Conservation (phyloP, 352 stramenopile species). For the Halophytophthora batemanensis region DNA sequence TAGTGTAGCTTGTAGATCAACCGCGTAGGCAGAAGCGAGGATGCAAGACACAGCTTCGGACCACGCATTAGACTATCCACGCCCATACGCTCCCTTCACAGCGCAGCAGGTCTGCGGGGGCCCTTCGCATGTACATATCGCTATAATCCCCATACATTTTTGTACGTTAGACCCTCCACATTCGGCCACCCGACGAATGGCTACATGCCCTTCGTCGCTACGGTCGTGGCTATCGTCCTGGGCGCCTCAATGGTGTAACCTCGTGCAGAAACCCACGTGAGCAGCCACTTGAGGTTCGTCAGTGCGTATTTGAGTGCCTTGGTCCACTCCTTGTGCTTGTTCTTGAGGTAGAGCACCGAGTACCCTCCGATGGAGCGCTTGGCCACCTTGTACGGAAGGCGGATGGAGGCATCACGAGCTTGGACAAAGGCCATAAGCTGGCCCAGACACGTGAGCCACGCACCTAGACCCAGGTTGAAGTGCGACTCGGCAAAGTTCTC, state of each 20-base stretch:
- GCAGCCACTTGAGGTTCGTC: conserved; percentile 84
- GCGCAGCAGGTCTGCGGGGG: too few species aligned
- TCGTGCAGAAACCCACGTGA: conserved; percentile 60
- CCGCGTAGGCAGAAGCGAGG: too few species aligned
- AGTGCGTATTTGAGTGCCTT: conserved; percentile 84
- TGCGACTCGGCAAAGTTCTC: conserved; percentile 83
- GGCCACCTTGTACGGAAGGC: conserved; percentile 77
- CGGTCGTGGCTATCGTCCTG: conserved; percentile 2
- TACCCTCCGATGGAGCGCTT: conserved; percentile 68
- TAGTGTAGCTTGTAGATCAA: too few species aligned
- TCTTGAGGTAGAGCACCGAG: conserved; percentile 75
- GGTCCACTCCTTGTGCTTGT: conserved; percentile 83
- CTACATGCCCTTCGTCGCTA: too few species aligned
- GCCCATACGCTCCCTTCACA: too few species aligned
- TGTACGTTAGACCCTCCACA: too few species aligned
- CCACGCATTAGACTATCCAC: too few species aligned
- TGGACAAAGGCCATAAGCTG: conserved; percentile 65
- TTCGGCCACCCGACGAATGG: too few species aligned
- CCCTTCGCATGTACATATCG: too few species aligned
- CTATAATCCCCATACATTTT: too few species aligned
- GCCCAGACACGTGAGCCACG: conserved; percentile 73
- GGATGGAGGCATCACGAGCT: conserved; percentile 51
- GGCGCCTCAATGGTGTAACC: conserved; percentile 18
- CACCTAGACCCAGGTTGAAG: conserved; percentile 82
- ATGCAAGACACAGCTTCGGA: too few species aligned